phyloP scores from a whole-genome alignment of 176 grass and related monocot species.

The Eleusine indica region DNA sequence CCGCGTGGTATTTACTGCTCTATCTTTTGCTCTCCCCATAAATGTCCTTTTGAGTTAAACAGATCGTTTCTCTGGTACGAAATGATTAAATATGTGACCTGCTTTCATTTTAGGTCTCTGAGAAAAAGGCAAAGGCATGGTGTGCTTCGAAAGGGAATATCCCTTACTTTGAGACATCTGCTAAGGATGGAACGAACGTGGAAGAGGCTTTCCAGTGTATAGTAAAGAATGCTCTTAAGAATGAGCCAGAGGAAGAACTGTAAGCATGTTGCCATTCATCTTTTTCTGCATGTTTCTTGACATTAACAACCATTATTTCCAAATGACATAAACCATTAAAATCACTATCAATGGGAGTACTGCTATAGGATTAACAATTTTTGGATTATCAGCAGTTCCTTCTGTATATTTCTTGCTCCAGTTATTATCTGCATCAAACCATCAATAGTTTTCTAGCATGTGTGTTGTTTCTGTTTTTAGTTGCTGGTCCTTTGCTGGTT shows the following conservation, averaged over 20 bases:
- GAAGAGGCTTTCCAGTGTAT: slow-evolving; percentile 97
- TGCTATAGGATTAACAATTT: neutral
- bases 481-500: neutral
- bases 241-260: slow-evolving; percentile 97
- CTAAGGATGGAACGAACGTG: slow-evolving; percentile 91
- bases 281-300: neutral
- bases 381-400: neutral
- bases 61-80: slow-evolving; percentile 7
- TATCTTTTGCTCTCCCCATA: slow-evolving; percentile 5
- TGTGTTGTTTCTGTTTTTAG: neutral
- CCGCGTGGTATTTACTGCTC: slow-evolving; percentile 59
- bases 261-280: slow-evolving; percentile 42
- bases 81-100: slow-evolving; percentile 19
- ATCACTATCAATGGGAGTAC: neutral
- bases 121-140: slow-evolving; percentile 95
- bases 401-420: neutral
- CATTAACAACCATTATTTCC: neutral
- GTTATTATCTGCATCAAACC: neutral
- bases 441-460: neutral
- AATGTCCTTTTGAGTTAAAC: neutral
- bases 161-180: slow-evolving; percentile 96
- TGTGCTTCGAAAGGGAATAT: slow-evolving; percentile 94
- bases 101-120: slow-evolving; percentile 67
- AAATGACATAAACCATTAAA: neutral
- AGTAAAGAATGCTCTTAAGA: slow-evolving; percentile 83